phyloP scores from a whole-genome alignment of 768 basidiomycete genomes.

The Floccularia luteovirens region DNA sequence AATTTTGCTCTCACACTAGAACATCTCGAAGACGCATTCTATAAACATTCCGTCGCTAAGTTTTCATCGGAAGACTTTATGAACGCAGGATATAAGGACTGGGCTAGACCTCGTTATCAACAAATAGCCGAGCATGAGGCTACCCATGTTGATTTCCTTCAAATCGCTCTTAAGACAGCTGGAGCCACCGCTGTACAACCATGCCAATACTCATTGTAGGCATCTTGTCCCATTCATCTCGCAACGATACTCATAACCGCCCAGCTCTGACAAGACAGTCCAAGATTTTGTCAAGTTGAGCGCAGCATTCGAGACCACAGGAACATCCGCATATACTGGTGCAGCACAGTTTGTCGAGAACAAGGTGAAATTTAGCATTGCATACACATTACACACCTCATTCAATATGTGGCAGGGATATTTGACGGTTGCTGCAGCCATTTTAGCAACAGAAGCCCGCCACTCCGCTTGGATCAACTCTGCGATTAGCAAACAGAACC shows the following conservation, averaged over 20 bases:
- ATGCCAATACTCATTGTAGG: conserved; percentile 59
- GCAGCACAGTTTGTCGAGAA: background rate
- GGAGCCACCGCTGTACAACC: conserved; percentile 31
- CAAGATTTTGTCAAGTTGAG: conserved; percentile 42
- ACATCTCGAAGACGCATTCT: conserved; percentile 39
- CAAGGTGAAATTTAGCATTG: too few species aligned
- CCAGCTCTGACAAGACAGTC: conserved; percentile 36
- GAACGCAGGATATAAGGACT: conserved; percentile 36
- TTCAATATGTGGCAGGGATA: too few species aligned
- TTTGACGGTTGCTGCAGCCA: conserved; percentile 47
- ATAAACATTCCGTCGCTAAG: conserved; percentile 31
- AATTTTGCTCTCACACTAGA: conserved; percentile 43
- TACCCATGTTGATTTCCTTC: conserved; percentile 43
- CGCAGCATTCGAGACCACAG: conserved; percentile 43
- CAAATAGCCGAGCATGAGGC: conserved; percentile 50
- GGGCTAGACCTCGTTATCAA: conserved; percentile 39
- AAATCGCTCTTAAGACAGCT: conserved; percentile 31
- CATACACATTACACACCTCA: too few species aligned
- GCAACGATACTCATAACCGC: background rate
- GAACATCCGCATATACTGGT: conserved; percentile 4
- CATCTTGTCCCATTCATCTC: conserved; percentile 2
- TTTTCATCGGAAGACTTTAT: conserved; percentile 38
- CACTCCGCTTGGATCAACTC: conserved; percentile 59
- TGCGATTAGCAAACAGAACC: conserved; percentile 34
- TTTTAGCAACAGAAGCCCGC: conserved; percentile 53